Evolutionary conservation across 1,284 basidiomycete genomes (phyloP).

Genomic region (Agaricales sp.): DNA sequence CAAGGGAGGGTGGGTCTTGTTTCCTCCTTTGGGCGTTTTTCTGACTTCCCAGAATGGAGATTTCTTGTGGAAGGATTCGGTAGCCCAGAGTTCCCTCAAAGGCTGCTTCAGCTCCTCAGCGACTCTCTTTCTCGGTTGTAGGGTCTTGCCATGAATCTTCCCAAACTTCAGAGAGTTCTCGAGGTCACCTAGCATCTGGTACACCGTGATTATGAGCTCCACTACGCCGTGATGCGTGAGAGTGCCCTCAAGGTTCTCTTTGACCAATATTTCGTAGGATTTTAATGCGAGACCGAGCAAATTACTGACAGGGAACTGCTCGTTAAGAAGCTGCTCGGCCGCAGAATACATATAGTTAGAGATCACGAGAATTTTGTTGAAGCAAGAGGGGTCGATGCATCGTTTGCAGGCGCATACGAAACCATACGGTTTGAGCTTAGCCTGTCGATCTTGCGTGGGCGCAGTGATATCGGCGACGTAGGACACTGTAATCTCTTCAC

Average conservation of each 20-base stretch:
- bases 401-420: background rate
- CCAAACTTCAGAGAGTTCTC: background rate
- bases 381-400: background rate
- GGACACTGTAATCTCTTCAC: constrained; percentile 2
- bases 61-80: too few relatives aligned
- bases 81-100: too few relatives aligned
- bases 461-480: constrained; percentile 7
- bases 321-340: background rate
- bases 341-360: background rate
- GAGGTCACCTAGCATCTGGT: background rate
- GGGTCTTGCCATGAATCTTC: too few relatives aligned
- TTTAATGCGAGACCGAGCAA: background rate
- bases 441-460: background rate
- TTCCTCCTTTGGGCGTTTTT: too few relatives aligned
- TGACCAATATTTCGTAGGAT: background rate
- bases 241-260: background rate
- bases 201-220: background rate
- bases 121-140: too few relatives aligned
- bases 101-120: too few relatives aligned
- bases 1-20: too few relatives aligned
- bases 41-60: too few relatives aligned
- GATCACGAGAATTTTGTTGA: background rate
- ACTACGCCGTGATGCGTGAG: background rate
- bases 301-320: background rate
- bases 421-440: background rate